A percentile compares a stretch with the other conserved stretches of the same genome.
Conservation (phyloP, 1,139 yeast species). For the Hyphopichia fennica region DNA sequence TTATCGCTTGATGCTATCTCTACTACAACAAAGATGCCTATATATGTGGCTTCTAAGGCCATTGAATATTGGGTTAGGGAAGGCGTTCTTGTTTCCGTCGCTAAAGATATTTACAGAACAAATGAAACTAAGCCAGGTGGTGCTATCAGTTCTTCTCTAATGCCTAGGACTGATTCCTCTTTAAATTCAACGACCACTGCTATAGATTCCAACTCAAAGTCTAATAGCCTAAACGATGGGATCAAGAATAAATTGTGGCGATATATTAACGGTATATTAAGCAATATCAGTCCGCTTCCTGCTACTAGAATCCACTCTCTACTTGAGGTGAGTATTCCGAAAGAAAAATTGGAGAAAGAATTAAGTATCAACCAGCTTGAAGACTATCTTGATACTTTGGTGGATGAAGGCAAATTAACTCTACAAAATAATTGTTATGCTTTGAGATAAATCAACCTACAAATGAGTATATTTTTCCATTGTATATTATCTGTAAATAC, state of each 20-base stretch:
- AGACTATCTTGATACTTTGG: conserved; percentile 17
- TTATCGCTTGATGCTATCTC: conserved; percentile 28
- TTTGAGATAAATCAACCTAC: conserved; percentile 5
- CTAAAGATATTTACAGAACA: conserved; percentile 24
- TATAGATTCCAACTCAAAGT: background rate
- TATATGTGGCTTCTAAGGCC: conserved; percentile 37
- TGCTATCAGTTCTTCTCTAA: background rate
- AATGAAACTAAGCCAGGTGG: conserved; percentile 20
- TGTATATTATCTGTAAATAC: background rate
- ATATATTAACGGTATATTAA: conserved; percentile 54
- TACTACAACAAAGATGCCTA: conserved; percentile 32
- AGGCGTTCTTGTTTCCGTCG: conserved; percentile 42
- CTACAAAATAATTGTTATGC: conserved; percentile 17
- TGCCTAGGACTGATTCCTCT: too few relatives aligned
- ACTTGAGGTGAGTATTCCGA: conserved; percentile 53
- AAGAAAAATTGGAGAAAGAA: conserved; percentile 27
- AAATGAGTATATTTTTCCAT: background rate
- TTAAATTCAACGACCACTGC: background rate
- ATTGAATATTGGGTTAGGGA: conserved; percentile 58
- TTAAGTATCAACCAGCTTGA: conserved; percentile 7
- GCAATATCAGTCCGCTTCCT: conserved; percentile 52
- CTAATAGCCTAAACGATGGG: background rate
- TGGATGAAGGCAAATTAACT: conserved; percentile 14
- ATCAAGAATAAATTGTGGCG: conserved; percentile 24
- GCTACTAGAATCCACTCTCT: conserved; percentile 52